These are phyloP conservation scores for Neonothopanus nambi DNA, from an alignment of 1,284 basidiomycete species.

Conservation along the genomic window DNA sequence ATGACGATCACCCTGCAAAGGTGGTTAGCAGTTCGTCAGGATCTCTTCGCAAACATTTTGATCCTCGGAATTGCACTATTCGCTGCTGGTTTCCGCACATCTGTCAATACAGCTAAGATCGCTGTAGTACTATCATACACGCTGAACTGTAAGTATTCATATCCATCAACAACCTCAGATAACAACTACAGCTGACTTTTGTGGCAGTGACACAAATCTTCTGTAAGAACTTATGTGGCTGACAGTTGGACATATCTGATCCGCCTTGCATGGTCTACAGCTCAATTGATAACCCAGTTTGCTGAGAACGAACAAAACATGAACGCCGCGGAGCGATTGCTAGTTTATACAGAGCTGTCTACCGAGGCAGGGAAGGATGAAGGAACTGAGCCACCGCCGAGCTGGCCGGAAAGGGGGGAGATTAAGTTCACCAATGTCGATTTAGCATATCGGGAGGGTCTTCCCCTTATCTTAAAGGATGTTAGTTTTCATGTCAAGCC, in stretches of 20 bases:
- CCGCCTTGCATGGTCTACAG: constrained; percentile 28
- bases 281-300: constrained; percentile 55
- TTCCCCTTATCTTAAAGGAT: constrained; percentile 72
- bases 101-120: constrained; percentile 45
- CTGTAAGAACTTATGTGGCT: constrained; percentile 36
- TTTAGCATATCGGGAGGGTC: constrained; percentile 67
- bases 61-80: constrained; percentile 74
- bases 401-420: constrained; percentile 68
- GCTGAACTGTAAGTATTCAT: constrained; percentile 46
- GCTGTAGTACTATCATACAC: constrained; percentile 69
- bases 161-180: constrained; percentile 4
- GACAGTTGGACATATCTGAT: constrained; percentile 5
- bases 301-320: constrained; percentile 68
- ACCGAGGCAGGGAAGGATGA: constrained; percentile 43
- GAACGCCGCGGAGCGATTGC: constrained; percentile 72
- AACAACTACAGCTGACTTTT: constrained; percentile 1
- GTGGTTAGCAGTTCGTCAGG: constrained; percentile 60
- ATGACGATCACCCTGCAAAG: constrained; percentile 70
- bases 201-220: constrained; percentile 53
- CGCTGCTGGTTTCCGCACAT: constrained; percentile 47
- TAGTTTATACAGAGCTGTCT: constrained; percentile 57
- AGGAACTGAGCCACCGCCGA: constrained; percentile 48
- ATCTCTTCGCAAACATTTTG: constrained; percentile 71
- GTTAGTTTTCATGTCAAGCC: constrained; percentile 63
- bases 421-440: constrained; percentile 63